A percentile compares a stretch with the other conserved stretches of the same genome.
These are phyloP conservation scores for Paradendryphiella salina DNA, from an alignment of 2,329 filamentous ascomycete genomes.

Conservation along the genomic window DNA sequence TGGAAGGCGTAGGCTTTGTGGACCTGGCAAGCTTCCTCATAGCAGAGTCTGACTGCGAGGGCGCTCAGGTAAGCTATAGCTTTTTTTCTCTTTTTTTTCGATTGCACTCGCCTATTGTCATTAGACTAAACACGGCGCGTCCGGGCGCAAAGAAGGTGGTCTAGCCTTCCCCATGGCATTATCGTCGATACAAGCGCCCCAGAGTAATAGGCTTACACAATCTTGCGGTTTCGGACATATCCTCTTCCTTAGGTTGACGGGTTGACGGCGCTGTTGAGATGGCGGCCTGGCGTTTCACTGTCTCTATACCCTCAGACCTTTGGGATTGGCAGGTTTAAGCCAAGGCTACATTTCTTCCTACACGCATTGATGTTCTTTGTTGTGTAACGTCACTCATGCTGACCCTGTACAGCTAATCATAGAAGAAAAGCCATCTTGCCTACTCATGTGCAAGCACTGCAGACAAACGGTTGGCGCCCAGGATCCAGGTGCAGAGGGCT, in stretches of 20 bases:
- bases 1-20: constrained; percentile 71
- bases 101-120: neutral
- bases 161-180: constrained; percentile 52
- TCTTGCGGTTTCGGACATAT: constrained; percentile 27
- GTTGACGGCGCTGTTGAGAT: constrained; percentile 28
- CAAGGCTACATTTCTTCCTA: constrained; percentile 34
- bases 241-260: constrained; percentile 40
- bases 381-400: constrained; percentile 8
- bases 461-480: constrained; percentile 44
- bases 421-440: constrained; percentile 2
- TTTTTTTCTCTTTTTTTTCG: neutral
- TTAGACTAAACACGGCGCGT: neutral
- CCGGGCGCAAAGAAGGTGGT: constrained; percentile 62
- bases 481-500: constrained; percentile 52
- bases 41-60: constrained; percentile 64
- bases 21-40: constrained; percentile 79
- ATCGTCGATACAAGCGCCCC: constrained; percentile 64
- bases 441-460: constrained; percentile 48
- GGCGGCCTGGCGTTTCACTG: constrained; percentile 42
- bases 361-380: neutral
- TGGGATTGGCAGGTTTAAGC: constrained; percentile 42
- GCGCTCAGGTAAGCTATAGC: constrained; percentile 49
- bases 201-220: constrained; percentile 49
- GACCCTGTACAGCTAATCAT: constrained; percentile 14
- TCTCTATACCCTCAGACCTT: constrained; percentile 33